phyloP scores from a whole-genome alignment of 2,329 filamentous ascomycete genomes.

The Microsporum audouinii region DNA sequence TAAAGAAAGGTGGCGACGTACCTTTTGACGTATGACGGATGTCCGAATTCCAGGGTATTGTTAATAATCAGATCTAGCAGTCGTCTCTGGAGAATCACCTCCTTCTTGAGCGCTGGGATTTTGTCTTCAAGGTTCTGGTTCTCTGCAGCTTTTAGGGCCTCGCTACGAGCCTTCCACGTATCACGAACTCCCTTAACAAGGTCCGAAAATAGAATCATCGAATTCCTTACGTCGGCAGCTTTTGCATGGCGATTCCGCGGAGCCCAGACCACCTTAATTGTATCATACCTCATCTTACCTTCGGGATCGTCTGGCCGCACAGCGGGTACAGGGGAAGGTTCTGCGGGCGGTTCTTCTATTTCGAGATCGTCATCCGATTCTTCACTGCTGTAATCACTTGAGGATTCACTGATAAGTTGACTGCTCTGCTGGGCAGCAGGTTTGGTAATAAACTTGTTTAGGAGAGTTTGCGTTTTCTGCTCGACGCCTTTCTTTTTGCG shows the following conservation, averaged over 20 bases:
- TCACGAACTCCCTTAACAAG: conserved; percentile 49
- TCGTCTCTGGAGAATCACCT: conserved; percentile 47
- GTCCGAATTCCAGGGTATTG: conserved; percentile 34
- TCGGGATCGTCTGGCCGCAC: conserved; percentile 42
- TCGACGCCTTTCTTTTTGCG: conserved; percentile 7
- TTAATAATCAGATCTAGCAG: conserved; percentile 43
- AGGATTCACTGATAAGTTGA: conserved; percentile 19
- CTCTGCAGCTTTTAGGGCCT: conserved; percentile 47
- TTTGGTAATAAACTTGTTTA: conserved; percentile 20
- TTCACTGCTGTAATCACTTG: conserved; percentile 39
- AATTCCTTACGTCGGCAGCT: conserved; percentile 43
- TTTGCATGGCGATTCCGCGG: conserved; percentile 41
- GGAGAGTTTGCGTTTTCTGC: conserved; percentile 6
- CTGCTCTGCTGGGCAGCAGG: conserved; percentile 20
- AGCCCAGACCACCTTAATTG: conserved; percentile 51
- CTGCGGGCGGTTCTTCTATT: conserved; percentile 40
- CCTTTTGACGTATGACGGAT: conserved; percentile 39
- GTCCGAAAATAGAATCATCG: conserved; percentile 48
- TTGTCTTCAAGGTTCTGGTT: conserved; percentile 45
- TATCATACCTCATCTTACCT: conserved; percentile 46
- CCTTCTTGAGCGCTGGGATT: conserved; percentile 43
- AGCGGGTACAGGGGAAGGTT: conserved; percentile 44
- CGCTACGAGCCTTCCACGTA: conserved; percentile 48
- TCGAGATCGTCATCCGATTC: conserved; percentile 41
- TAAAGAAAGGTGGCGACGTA: conserved; percentile 27